phyloP scores from a whole-genome alignment of 73 alveolate species.

The Paraurostyla sp. region DNA sequence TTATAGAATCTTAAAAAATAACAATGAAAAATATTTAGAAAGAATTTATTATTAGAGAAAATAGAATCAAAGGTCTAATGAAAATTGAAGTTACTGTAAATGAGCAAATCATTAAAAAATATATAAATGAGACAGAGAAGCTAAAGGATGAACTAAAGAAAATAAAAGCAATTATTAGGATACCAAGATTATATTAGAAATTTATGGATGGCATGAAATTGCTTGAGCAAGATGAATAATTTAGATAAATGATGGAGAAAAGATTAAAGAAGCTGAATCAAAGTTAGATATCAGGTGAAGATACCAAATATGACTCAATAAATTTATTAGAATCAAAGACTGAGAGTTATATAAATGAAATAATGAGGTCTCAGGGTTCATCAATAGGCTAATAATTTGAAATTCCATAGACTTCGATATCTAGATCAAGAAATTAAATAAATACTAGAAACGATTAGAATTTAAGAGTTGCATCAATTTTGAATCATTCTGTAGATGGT shows the following conservation, averaged over 20 bases:
- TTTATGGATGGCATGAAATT: background rate
- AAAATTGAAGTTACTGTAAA: background rate
- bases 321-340: background rate
- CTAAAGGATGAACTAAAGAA: slow-evolving; percentile 5
- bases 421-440: no score
- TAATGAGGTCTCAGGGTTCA: no score
- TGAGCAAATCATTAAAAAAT: background rate
- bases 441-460: no score
- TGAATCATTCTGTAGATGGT: no score
- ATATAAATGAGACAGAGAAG: background rate
- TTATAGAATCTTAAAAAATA: background rate
- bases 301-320: background rate
- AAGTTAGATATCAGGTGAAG: background rate
- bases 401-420: no score
- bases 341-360: background rate
- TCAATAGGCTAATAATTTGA: no score
- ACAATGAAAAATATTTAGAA: background rate
- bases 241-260: background rate
- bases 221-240: background rate
- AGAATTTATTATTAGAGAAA: background rate
- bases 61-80: background rate
- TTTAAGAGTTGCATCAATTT: no score
- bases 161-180: background rate
- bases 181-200: slow-evolving; percentile 32
- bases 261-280: background rate